These are phyloP conservation scores for Microbotryomycetes sp. DNA, from an alignment of 1,284 basidiomycete species.

Conservation along the genomic window DNA sequence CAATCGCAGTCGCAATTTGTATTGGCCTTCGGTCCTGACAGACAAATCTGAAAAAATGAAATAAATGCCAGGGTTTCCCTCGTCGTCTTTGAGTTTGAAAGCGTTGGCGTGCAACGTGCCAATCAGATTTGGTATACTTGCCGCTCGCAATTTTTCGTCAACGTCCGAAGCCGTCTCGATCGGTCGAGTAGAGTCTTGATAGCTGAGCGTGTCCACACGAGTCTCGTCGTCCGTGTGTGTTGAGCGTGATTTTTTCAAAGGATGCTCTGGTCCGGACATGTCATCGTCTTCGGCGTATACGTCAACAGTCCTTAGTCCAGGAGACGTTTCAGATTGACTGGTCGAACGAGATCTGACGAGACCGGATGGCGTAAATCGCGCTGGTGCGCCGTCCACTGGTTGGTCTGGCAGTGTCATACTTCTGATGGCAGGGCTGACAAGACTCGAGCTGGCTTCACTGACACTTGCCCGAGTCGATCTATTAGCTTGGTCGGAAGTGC, in stretches of 20 bases:
- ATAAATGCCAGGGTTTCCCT: slow-evolving; percentile 57
- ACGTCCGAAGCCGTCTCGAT: slow-evolving; percentile 46
- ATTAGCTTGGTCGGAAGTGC: background rate
- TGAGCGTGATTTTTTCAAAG: background rate
- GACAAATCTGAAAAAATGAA: slow-evolving; percentile 82
- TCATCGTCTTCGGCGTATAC: background rate
- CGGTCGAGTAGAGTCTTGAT: background rate
- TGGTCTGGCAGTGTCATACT: background rate
- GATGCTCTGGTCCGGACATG: too few species aligned
- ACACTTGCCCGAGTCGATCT: too few species aligned
- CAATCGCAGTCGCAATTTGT: slow-evolving; percentile 40
- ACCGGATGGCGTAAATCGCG: too few species aligned
- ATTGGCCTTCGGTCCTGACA: slow-evolving; percentile 69
- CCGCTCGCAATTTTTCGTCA: slow-evolving; percentile 61
- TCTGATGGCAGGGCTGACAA: background rate
- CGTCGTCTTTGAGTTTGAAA: slow-evolving; percentile 68
- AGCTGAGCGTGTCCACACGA: background rate
- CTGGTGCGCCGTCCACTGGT: background rate
- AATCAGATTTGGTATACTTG: slow-evolving; percentile 55
- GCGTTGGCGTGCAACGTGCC: slow-evolving; percentile 78
- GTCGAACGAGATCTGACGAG: background rate
- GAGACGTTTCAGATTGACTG: background rate
- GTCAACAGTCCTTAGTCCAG: too few species aligned
- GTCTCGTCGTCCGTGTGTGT: background rate
- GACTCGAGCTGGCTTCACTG: background rate